Percentiles rank a stretch among this genome's conserved stretches.
Conservation (phyloP, 2,329 filamentous ascomycete genomes). For the Colletotrichum sp. region DNA sequence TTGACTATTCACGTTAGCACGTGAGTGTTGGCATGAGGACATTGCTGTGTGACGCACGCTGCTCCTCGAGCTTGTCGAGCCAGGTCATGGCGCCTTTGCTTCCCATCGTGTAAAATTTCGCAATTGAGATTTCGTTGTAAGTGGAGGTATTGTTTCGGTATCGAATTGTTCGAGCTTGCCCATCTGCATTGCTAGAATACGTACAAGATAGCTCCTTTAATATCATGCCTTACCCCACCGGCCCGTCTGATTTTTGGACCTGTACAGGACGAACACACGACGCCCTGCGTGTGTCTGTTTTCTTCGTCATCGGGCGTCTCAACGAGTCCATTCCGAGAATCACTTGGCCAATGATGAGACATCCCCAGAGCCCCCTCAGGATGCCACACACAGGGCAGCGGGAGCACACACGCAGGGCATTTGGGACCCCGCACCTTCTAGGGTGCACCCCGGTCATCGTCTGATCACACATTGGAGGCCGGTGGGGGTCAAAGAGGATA, state of each 20-base stretch:
- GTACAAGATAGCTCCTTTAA: neutral
- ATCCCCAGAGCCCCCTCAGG: neutral
- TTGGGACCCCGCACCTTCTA: conserved; percentile 1
- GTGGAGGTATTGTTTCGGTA: neutral
- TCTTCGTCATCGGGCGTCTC: neutral
- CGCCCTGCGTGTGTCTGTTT: conserved; percentile 12
- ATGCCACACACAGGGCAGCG: conserved; percentile 7
- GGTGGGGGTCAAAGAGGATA: neutral
- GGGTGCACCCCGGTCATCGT: neutral
- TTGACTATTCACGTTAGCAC: conserved; percentile 39
- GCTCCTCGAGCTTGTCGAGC: conserved; percentile 48
- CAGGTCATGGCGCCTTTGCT: conserved; percentile 35
- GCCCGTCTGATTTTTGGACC: neutral
- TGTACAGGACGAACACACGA: neutral
- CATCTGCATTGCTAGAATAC: neutral
- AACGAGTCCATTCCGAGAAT: neutral
- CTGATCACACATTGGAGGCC: neutral
- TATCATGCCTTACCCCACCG: neutral
- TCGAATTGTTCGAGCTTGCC: neutral
- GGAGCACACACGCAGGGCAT: conserved; percentile 27
- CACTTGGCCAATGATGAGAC: neutral
- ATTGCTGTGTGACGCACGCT: conserved; percentile 30
- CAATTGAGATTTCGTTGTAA: neutral
- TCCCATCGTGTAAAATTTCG: conserved; percentile 30
- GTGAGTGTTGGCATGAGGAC: neutral